Evolutionary conservation across 179 eudicot genomes (phyloP), one percentile per base, ranked within the genome.

Genomic region (Beta lomatogona): DNA sequence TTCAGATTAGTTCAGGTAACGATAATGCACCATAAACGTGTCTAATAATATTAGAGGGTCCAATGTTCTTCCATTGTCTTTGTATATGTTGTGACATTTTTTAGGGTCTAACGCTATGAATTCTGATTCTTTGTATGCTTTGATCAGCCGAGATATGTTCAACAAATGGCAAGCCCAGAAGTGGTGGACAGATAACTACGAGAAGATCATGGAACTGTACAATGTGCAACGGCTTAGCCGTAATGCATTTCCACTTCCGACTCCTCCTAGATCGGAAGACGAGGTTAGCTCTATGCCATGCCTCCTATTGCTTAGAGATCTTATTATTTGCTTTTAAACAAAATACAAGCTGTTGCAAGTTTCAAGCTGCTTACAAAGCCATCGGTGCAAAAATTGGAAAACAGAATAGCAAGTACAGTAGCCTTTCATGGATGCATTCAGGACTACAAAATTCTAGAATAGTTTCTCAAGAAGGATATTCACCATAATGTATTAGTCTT

Each of bases 161-260:
- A 91, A 91, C 87, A 88, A 93, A 86, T 91, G 93, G 94, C 94
- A 93, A 94, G 97, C 97, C 61, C 98, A 95, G 82, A 91, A 85
- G 68, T 95, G 98, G 98, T 95, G 98, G 98, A 88, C 97, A 53
- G 98, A 95, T 71, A 93, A 95, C 82, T 91, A 87, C 69, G 98
- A 95, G 78, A 95, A 90, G 85, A 88, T 95, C 75, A 90, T 92
- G 92, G 98, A 95, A 78, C 90, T 95, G n/a, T 95, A 95, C 89
- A 95, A 95, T 83, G 98, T 95, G 46, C 92, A 93, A 79, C 90
- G 91, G 84, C 87, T 95, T 79, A 92, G 94, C 83, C 93, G 90
- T 68, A 91, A 95, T 81, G 98, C 91, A 28, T 92, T 93, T 72
- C 97, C 98, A 18, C 97, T 93, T 83, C 94, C 97, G 61, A 88